phyloP scores from a whole-genome alignment of 1,139 yeast species.

The Blastobotrys arbuscula region DNA sequence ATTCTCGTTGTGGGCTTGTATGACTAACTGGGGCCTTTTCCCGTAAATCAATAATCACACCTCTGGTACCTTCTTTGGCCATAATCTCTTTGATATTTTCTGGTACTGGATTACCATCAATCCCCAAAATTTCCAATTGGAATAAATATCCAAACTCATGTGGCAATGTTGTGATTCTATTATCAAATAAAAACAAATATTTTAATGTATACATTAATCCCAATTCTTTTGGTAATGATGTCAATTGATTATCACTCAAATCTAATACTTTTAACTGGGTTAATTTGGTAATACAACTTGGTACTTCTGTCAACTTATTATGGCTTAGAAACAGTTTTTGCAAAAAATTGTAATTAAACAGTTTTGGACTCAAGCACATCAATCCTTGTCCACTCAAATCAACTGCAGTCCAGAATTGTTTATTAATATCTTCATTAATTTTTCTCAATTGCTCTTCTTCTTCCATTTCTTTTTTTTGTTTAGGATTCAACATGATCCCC shows the following conservation, averaged over 20 bases:
- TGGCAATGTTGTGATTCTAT: slow-evolving; percentile 70
- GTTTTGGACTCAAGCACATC: slow-evolving; percentile 58
- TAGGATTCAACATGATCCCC: slow-evolving; percentile 24
- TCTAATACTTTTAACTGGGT: slow-evolving; percentile 78
- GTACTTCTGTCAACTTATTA: slow-evolving; percentile 66
- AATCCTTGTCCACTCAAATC: slow-evolving; percentile 91
- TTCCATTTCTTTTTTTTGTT: slow-evolving; percentile 56
- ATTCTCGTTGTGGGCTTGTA: slow-evolving; percentile 68
- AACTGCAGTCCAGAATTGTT: slow-evolving; percentile 89
- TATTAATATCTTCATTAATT: slow-evolving; percentile 62
- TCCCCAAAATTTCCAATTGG: slow-evolving; percentile 80
- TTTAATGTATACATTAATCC: slow-evolving; percentile 78
- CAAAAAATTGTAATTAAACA: slow-evolving; percentile 78
- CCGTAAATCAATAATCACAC: slow-evolving; percentile 70
- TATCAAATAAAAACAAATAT: slow-evolving; percentile 83
- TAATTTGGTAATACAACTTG: slow-evolving; percentile 64
- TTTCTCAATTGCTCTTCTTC: slow-evolving; percentile 73
- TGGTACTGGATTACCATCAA: slow-evolving; percentile 89
- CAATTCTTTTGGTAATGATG: slow-evolving; percentile 69
- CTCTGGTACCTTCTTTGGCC: slow-evolving; percentile 81
- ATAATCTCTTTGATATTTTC: slow-evolving; percentile 57
- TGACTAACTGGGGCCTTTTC: slow-evolving; percentile 69
- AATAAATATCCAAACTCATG: slow-evolving; percentile 79
- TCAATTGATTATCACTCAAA: slow-evolving; percentile 69
- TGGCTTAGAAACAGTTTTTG: slow-evolving; percentile 85